These are phyloP conservation scores for Penicillium subrubescens DNA, from an alignment of 495 filamentous ascomycete species.

Conservation along the genomic window DNA sequence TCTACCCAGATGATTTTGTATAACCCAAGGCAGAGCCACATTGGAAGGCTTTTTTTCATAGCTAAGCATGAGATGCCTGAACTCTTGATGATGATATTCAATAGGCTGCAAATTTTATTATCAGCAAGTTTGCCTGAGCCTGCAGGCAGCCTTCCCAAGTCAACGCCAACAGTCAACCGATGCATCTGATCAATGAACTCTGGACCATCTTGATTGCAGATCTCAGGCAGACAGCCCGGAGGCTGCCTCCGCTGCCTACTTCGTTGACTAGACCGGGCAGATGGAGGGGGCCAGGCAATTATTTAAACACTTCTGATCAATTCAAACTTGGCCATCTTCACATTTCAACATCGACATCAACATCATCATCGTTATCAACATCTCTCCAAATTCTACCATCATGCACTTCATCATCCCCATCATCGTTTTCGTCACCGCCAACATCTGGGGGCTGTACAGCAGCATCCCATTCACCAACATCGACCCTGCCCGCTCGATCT, in stretches of 20 bases:
- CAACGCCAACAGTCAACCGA: not conserved
- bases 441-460: conserved; percentile 20
- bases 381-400: not conserved
- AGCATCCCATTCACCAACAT: conserved; percentile 21
- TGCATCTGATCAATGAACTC: conserved; percentile 1
- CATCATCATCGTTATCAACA: not conserved
- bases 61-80: not conserved
- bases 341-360: not conserved
- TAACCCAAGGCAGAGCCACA: too few relatives aligned
- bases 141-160: conserved; percentile 1
- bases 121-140: not conserved
- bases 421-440: conserved; percentile 15
- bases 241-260: not conserved
- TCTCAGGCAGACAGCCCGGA: not conserved
- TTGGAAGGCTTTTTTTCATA: not conserved
- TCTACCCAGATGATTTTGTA: too few relatives aligned
- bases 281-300: not conserved
- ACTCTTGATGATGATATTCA: not conserved
- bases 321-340: not conserved
- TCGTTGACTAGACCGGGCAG: not conserved
- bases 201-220: not conserved
- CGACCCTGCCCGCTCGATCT: conserved; percentile 7
- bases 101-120: too few relatives aligned
- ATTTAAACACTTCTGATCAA: not conserved
- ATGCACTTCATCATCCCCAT: conserved; percentile 14